Conservation (phyloP, 2,329 filamentous ascomycete genomes). For the Huntiella moniliformis region DNA sequence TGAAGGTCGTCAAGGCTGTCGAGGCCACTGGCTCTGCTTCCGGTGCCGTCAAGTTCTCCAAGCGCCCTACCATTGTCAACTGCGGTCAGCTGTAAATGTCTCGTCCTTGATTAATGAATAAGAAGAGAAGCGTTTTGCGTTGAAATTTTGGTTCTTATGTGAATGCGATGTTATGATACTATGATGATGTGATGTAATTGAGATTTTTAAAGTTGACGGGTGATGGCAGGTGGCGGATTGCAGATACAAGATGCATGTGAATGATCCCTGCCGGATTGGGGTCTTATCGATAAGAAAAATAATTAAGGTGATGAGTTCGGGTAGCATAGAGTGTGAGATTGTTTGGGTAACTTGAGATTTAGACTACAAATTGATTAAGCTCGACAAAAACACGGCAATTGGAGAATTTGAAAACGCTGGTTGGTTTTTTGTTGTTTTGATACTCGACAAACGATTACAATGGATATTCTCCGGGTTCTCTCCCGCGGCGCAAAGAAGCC, state of each 20-base stretch:
- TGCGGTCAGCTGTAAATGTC: slow-evolving; percentile 23
- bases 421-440: too few relatives aligned
- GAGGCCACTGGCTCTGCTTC: slow-evolving; percentile 39
- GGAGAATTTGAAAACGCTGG: too few relatives aligned
- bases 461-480: slow-evolving; percentile 58
- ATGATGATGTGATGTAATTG: neutral
- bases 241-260: neutral
- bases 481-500: slow-evolving; percentile 48
- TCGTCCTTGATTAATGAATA: slow-evolving; percentile 20
- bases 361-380: neutral
- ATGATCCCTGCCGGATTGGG: neutral
- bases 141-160: neutral
- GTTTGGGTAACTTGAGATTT: neutral
- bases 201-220: neutral
- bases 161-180: neutral
- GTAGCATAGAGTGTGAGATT: neutral
- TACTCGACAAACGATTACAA: slow-evolving; percentile 17
- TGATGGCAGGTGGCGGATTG: neutral
- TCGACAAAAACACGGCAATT: neutral
- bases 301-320: neutral
- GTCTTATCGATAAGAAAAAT: slow-evolving; percentile 10
- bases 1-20: slow-evolving; percentile 38
- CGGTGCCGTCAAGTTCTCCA: slow-evolving; percentile 36
- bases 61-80: slow-evolving; percentile 39
- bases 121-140: neutral